Evolutionary conservation across 148 eudicot species (phyloP), one percentile per base, ranked within the genome.

Genomic region (Camellia granthamiana): DNA sequence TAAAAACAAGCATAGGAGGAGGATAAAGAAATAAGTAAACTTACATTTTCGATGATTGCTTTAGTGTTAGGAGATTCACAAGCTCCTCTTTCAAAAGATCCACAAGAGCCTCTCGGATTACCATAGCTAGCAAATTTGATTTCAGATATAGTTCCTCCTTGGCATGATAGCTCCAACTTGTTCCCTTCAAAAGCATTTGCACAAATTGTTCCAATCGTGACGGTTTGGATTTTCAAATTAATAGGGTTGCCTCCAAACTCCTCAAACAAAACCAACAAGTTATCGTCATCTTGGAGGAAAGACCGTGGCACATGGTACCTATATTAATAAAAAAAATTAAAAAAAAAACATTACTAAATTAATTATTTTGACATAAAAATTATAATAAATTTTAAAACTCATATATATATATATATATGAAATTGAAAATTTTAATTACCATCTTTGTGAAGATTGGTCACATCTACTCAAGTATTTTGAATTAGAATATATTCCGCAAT

Each of bases 301-400:
- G 90, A 85, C 1, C 90, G 78, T 6, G 90, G 90, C 0, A 85
- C 85, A 38, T 87, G 89, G 81, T 87, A 87, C 89, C 89, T 87
- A 47, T 3, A 47, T n/a, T 41, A 10, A 69, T 21, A 3, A 10
- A 1, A 2, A 30, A 38, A 30, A 18, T 19, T 11, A 3, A 3
- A n/a, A 19, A 46, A 49, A 65, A 77, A 67, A 30, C 3, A 6
- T 7, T 1, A 38, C 14, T 14, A 38, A 18, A 3, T 6, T 18
- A 68, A 30, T 30, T 30, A 30, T 30, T 23, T 30, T 30, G 30
- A 30, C 30, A 41, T 12, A 12, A 69, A 42, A 9, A 74, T 42
- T 4, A 30, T 14, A 51, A 30, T 14, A 15, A 49, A 63, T 66
- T 21, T 8, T 30, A 0, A 69, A 69, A 21, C 2, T 7, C 5